These are phyloP conservation scores for Liriodendron chinense DNA, from an alignment of 164 flowering plant genomes.

Conservation along the genomic window DNA sequence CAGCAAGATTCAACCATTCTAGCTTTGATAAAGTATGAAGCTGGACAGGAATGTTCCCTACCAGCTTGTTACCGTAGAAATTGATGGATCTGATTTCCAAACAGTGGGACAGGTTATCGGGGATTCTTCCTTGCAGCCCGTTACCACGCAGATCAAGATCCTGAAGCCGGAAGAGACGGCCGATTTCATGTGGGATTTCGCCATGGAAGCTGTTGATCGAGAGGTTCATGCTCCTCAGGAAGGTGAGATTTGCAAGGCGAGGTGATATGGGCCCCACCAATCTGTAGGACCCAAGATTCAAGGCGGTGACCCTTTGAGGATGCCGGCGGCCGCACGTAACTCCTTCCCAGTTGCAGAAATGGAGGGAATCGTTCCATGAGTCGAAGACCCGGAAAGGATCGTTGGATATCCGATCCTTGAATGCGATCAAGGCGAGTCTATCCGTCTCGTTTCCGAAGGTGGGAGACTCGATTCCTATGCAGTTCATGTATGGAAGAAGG, in stretches of 20 bases:
- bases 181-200: constrained; percentile 26
- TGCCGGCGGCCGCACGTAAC: constrained; percentile 25
- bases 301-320: constrained; percentile 18
- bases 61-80: neutral
- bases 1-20: neutral
- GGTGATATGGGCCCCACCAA: constrained; percentile 33
- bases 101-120: constrained; percentile 22
- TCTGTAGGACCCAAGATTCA: constrained; percentile 14
- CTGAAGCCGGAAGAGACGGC: constrained; percentile 26
- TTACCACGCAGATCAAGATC: constrained; percentile 30
- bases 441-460: neutral
- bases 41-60: neutral
- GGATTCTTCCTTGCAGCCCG: constrained; percentile 26
- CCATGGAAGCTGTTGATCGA: constrained; percentile 32
- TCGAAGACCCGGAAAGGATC: constrained; percentile 26
- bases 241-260: constrained; percentile 38
- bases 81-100: accelerated
- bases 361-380: constrained; percentile 33
- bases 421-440: constrained; percentile 11
- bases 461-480: neutral
- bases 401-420: constrained; percentile 17
- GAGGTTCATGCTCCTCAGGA: constrained; percentile 32
- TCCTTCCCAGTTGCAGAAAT: constrained; percentile 38
- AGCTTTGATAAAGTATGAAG: constrained; percentile 2
- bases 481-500: neutral